Base-by-base conservation (phyloP, 1,284 basidiomycete species). In the Violaceomyces palustris region DNA sequence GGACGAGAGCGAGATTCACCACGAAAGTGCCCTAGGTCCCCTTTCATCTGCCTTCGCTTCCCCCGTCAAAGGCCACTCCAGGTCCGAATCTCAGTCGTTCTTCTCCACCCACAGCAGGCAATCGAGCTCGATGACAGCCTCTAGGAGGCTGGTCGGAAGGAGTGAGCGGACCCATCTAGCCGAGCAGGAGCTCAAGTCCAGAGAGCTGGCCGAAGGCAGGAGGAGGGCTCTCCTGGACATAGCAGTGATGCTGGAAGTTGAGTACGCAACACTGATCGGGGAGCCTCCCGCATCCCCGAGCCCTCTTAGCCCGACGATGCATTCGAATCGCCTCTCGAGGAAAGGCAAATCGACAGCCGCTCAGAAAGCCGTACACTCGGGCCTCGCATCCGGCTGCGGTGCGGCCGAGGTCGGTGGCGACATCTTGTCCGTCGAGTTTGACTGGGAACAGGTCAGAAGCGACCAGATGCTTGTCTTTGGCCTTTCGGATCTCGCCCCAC, bases 381-480 rank as follows among this genome's bases (percentile, higher is more conserved):
- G 51, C 21, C 39, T 67, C 0, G 54, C 61, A 10, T 53, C 64
- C 1, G 66, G 66, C 2, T 68, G 61, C 28, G 66, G 66, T 27
- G 63, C 66, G 10, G 43, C 52, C 17, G 64, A 68, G 41, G 63
- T 68, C 12, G 66, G 66, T 1, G 42, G 44, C 17, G 63, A 68
- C 29, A 36, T 54, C 10, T 48, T 68, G 11, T 63, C 56, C 10
- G 51, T 54, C 32, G 57, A 58, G 9, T 69, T 69, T 29, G 50
- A 63, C 25, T 69, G 62, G 51, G 51, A 53, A 18, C 39, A 22
- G 26, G 54, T 65, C 8, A 43, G 47, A n/a, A 45, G 44, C 33
- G 53, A 62, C 33, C 67, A 72, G 50, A 89, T 93, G 85, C 86
- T 97, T 34, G 92, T 90, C 14, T 96, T 92, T 76, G 86, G 88